Evolutionary conservation across 768 basidiomycete genomes (phyloP).

Genomic region (Russula griseocarnosa): DNA sequence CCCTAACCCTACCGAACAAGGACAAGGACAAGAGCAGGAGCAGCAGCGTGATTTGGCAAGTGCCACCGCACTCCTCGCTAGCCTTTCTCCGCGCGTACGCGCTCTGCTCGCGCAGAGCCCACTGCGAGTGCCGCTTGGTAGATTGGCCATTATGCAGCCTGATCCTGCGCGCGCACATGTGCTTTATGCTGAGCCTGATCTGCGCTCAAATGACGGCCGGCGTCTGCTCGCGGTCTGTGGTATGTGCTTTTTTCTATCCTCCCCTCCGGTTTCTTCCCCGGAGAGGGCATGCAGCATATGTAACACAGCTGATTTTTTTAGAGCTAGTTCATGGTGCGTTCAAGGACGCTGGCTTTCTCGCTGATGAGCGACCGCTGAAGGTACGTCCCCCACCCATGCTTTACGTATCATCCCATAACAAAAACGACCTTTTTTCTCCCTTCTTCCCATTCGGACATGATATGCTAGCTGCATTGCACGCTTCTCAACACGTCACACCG

Average conservation of each 20-base stretch:
- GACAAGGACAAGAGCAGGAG: too few species aligned
- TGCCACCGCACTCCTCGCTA: constrained; percentile 31
- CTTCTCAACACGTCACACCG: constrained; percentile 39
- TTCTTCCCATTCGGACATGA: background rate
- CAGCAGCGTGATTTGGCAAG: constrained; percentile 24
- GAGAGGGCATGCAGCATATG: background rate
- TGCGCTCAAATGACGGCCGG: constrained; percentile 34
- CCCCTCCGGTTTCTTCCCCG: too few species aligned
- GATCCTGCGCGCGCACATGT: constrained; percentile 47
- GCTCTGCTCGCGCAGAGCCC: constrained; percentile 36
- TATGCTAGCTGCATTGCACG: constrained; percentile 38
- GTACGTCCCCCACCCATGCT: constrained; percentile 24
- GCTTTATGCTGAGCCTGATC: constrained; percentile 51
- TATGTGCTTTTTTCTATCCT: background rate
- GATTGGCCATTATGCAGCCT: constrained; percentile 49
- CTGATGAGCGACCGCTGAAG: constrained; percentile 38
- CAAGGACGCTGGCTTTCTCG: constrained; percentile 33
- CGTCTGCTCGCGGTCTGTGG: constrained; percentile 37
- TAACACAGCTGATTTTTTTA: constrained; percentile 20
- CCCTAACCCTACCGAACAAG: too few species aligned
- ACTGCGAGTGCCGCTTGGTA: constrained; percentile 43
- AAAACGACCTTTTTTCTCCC: background rate
- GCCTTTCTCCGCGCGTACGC: constrained; percentile 38
- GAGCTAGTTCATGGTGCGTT: constrained; percentile 36
- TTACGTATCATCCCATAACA: too few species aligned